phyloP scores from a whole-genome alignment of 129 eudicot genomes.

The Erigeron canadensis region DNA sequence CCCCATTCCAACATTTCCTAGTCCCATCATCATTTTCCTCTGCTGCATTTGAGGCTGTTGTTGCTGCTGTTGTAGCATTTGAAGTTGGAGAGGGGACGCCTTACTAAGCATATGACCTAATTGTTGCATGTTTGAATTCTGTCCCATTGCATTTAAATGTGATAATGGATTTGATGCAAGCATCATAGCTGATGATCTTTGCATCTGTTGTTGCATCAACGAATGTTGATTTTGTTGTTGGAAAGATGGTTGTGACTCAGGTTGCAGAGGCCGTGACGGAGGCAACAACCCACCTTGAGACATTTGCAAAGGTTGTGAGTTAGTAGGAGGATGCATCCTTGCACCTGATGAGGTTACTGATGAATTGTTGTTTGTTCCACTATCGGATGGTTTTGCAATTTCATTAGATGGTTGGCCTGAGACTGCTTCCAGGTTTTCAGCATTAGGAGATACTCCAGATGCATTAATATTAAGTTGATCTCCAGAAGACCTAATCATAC shows the following conservation, averaged over 20 bases:
- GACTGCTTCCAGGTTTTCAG: conserved; percentile 54
- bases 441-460: conserved; percentile 35
- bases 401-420: conserved; percentile 56
- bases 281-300: conserved; percentile 66
- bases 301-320: conserved; percentile 53
- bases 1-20: conserved; percentile 75
- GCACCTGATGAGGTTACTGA: conserved; percentile 41
- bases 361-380: conserved; percentile 31
- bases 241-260: conserved; percentile 48
- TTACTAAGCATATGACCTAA: conserved; percentile 75
- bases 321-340: conserved; percentile 73
- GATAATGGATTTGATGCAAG: conserved; percentile 56
- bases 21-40: conserved; percentile 84
- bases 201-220: conserved; percentile 63
- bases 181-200: conserved; percentile 63
- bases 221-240: conserved; percentile 50
- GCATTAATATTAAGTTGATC: conserved; percentile 43
- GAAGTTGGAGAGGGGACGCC: conserved; percentile 52
- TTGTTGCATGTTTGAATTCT: conserved; percentile 69
- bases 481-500: conserved; percentile 34
- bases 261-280: conserved; percentile 51
- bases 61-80: conserved; percentile 43
- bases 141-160: conserved; percentile 61
- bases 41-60: conserved; percentile 67
- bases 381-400: conserved; percentile 45